These are phyloP conservation scores for Fraxinus latifolia DNA, from an alignment of 305 asterid genomes.

Conservation along the genomic window DNA sequence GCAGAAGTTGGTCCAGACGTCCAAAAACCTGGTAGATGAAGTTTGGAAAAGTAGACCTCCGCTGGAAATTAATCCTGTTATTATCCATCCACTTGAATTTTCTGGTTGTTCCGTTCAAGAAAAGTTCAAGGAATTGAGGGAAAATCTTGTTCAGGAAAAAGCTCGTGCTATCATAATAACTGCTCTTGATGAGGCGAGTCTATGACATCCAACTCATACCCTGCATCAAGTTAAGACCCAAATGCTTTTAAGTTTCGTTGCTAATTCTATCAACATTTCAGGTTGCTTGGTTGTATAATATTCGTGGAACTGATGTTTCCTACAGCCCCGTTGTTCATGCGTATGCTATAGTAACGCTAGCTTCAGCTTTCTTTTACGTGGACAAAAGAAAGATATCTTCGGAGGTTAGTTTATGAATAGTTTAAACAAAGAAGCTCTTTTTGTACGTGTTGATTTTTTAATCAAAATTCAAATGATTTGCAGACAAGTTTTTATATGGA, in stretches of 20 bases:
- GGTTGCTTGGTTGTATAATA: conserved; percentile 91
- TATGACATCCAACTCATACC: conserved; percentile 8
- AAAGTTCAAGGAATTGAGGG: conserved; percentile 76
- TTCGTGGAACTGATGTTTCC: conserved; percentile 86
- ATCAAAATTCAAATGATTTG: conserved; percentile 24
- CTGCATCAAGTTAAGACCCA: conserved; percentile 6
- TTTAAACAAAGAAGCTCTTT: not conserved
- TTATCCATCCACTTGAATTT: conserved; percentile 68
- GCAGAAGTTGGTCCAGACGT: conserved; percentile 67
- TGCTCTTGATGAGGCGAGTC: conserved; percentile 78
- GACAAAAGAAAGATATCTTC: conserved; percentile 71
- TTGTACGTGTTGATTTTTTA: conserved; percentile 1
- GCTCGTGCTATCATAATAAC: conserved; percentile 65
- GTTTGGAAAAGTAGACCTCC: conserved; percentile 85
- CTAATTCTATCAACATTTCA: conserved; percentile 31
- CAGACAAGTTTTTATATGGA: conserved; percentile 63
- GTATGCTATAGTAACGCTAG: conserved; percentile 70
- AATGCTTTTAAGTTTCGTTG: not conserved
- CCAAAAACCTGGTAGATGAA: conserved; percentile 75
- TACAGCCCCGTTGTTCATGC: conserved; percentile 88
- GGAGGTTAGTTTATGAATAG: conserved; percentile 54
- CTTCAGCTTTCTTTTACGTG: conserved; percentile 76
- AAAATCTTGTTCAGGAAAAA: conserved; percentile 63
- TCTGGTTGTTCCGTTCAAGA: conserved; percentile 78
- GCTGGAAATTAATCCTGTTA: conserved; percentile 60